Conservation (phyloP, 2,329 filamentous ascomycete species). For the Sodiomyces alkalinus region DNA sequence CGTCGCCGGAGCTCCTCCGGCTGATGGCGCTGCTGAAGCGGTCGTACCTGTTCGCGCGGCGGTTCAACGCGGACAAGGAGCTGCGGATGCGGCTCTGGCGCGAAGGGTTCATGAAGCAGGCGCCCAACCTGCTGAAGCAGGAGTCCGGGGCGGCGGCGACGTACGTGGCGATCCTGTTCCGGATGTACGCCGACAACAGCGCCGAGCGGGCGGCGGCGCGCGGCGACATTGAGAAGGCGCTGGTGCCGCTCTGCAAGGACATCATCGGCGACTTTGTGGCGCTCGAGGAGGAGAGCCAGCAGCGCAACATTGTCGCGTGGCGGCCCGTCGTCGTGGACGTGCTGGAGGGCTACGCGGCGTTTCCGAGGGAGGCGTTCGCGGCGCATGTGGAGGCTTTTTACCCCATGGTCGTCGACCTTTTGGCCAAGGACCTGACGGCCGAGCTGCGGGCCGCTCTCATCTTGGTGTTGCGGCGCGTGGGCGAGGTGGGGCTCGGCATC, state of each 20-base stretch:
- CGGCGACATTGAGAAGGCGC: conserved; percentile 72
- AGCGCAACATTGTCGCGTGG: conserved; percentile 95
- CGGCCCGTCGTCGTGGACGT: conserved; percentile 94
- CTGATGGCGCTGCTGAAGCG: conserved; percentile 93
- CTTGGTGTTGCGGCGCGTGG: conserved; percentile 63
- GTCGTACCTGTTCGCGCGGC: conserved; percentile 89
- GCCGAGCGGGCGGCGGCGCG: conserved; percentile 69
- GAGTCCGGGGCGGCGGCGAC: conserved; percentile 86
- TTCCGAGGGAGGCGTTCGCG: conserved; percentile 66
- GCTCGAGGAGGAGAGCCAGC: conserved; percentile 91
- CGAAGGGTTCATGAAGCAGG: conserved; percentile 99
- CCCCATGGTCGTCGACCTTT: conserved; percentile 66
- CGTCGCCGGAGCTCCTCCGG: conserved; percentile 73
- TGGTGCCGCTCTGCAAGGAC: conserved; percentile 90
- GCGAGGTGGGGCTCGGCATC: conserved; percentile 55
- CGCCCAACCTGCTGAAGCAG: conserved; percentile 93
- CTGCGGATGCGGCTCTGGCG: conserved; percentile 87
- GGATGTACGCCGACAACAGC: conserved; percentile 89
- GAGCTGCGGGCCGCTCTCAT: conserved; percentile 72
- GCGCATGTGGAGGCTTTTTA: conserved; percentile 75
- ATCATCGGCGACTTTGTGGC: conserved; percentile 75
- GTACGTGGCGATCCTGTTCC: conserved; percentile 87
- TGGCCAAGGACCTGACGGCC: conserved; percentile 64
- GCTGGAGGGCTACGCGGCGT: conserved; percentile 78
- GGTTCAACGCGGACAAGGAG: conserved; percentile 96